phyloP scores from a whole-genome alignment of 2,329 filamentous ascomycete species.

The Falciphora oryzae region DNA sequence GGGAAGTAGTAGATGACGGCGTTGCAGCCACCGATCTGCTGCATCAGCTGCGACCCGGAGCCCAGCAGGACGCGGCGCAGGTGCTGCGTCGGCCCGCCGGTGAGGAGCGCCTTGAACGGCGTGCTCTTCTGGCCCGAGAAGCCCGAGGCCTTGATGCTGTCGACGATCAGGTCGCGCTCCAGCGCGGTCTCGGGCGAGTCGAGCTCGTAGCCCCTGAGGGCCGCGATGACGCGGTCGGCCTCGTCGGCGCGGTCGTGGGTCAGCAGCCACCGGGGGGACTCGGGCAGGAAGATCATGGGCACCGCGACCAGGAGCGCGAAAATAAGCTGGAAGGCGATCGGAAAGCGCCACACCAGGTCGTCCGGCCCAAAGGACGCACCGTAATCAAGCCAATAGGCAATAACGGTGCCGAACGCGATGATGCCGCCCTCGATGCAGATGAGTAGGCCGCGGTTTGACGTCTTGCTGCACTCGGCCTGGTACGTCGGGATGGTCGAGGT shows the following conservation, averaged over 20 bases:
- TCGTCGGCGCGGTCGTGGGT: conserved; percentile 24
- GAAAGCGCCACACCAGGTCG: conserved; percentile 11
- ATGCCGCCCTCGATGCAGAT: conserved; percentile 39
- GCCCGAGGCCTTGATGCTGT: conserved; percentile 51
- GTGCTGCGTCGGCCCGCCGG: conserved; percentile 59
- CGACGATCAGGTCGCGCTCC: conserved; percentile 56
- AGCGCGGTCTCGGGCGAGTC: conserved; percentile 47
- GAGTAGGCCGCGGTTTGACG: conserved; percentile 35
- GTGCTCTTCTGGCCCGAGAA: conserved; percentile 38
- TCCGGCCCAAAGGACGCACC: conserved; percentile 8
- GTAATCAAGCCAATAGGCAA: conserved; percentile 15
- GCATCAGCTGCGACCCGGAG: conserved; percentile 51
- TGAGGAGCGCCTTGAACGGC: conserved; percentile 49
- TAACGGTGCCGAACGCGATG: conserved; percentile 37
- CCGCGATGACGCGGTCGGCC: conserved; percentile 24
- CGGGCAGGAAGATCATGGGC: conserved; percentile 27
- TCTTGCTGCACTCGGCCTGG: conserved; percentile 37
- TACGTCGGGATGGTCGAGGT: conserved; percentile 10
- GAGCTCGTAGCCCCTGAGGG: conserved; percentile 23
- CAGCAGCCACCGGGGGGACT: conserved; percentile 28
- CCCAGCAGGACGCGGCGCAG: conserved; percentile 60
- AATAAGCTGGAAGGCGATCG: conserved; percentile 13
- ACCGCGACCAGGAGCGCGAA: conserved; percentile 30
- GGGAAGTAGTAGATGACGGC: conserved; percentile 40
- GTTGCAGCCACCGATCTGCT: conserved; percentile 54